These are phyloP conservation scores for Agapanthus africanus DNA, from an alignment of 106 monocot species.

Conservation along the genomic window DNA sequence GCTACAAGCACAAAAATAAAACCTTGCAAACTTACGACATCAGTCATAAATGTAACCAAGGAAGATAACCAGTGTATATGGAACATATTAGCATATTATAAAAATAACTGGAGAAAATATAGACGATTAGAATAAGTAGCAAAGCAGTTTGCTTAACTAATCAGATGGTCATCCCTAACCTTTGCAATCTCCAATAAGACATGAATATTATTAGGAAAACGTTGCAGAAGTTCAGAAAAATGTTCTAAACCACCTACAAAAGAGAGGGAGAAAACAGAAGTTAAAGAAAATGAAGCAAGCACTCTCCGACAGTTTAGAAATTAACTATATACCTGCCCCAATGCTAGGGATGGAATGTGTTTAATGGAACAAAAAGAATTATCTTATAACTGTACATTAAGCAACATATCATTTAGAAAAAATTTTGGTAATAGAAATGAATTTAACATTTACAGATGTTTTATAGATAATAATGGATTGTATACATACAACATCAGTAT, in stretches of 20 bases:
- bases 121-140: neutral
- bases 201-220: conserved; percentile 91
- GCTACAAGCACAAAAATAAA: neutral
- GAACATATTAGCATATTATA: neutral
- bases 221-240: conserved; percentile 71
- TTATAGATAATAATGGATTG: neutral
- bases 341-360: neutral
- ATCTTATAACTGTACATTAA: neutral
- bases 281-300: neutral
- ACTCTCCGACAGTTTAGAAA: neutral
- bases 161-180: conserved; percentile 31
- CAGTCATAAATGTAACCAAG: neutral
- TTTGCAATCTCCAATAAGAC: conserved; percentile 91
- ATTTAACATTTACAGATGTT: neutral
- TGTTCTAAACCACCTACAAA: conserved; percentile 85
- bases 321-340: neutral
- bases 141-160: neutral
- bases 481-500: neutral
- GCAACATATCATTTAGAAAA: neutral
- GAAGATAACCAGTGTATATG: neutral
- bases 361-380: neutral
- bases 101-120: neutral
- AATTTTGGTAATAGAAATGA: neutral
- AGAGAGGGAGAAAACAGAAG: no score
- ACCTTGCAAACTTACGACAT: neutral